Evolutionary conservation across 2,329 filamentous ascomycete genomes (phyloP).

Genomic region (Verticillium isaacii): DNA sequence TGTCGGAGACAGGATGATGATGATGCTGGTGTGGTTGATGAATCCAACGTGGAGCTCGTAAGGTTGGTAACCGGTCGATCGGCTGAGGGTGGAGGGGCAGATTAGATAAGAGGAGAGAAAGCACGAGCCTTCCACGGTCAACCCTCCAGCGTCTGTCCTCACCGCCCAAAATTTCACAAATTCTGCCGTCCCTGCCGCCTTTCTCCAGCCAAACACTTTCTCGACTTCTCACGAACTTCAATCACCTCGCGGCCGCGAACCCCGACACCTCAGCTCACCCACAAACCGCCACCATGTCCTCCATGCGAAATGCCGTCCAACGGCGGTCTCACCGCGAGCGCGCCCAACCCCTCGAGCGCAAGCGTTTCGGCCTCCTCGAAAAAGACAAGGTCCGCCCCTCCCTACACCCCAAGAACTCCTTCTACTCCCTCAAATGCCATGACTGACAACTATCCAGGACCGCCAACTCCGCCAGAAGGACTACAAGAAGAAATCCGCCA

Average conservation of each 20-base stretch:
- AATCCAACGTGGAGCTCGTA: not conserved
- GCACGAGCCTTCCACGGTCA: not conserved
- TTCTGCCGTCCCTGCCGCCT: slow-evolving; percentile 13
- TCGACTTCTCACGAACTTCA: not conserved
- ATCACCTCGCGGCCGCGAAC: not conserved
- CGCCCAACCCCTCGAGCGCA: slow-evolving; percentile 76
- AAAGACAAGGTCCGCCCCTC: slow-evolving; percentile 73
- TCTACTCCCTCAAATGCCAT: not conserved
- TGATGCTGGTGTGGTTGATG: not conserved
- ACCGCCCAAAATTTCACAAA: slow-evolving; percentile 15
- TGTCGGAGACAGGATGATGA: too few species aligned
- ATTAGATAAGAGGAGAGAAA: not conserved
- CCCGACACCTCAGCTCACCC: slow-evolving; percentile 2
- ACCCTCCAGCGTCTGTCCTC: not conserved
- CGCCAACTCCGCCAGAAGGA: slow-evolving; percentile 62
- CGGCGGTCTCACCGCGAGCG: slow-evolving; percentile 87
- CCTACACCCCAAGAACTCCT: not conserved
- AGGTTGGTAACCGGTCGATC: not conserved
- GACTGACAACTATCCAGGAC: slow-evolving; percentile 34
- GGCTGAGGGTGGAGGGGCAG: not conserved
- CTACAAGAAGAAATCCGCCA: slow-evolving; percentile 60
- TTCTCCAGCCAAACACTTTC: not conserved
- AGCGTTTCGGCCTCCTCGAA: slow-evolving; percentile 86
- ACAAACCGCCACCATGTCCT: slow-evolving; percentile 36
- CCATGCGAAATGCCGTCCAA: slow-evolving; percentile 60